Evolutionary conservation across 805 yeast genomes (phyloP), one percentile per base, ranked within the genome.

Genomic region (Monosporozyma siamensis): DNA sequence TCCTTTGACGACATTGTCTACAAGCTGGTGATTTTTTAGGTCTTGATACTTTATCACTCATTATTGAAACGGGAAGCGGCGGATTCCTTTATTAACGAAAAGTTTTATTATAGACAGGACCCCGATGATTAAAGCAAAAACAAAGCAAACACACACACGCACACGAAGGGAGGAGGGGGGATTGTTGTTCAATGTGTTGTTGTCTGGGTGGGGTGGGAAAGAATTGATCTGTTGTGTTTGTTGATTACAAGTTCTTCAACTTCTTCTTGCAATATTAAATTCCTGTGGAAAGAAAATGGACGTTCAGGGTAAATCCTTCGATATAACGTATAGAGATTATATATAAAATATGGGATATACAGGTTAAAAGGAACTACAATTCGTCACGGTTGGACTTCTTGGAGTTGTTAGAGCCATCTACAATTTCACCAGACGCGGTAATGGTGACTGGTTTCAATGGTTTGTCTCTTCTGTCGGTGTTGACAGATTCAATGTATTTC

Each of bases 381-480:
- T 32, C 23, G 12, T 32, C 18, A 12, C 25, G 32, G 11, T n/a
- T 8, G 24, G n/a, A 14, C 14, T 26, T 7, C 24, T 20, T 26
- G 32, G 39, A 12, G 17, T 14, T 18, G 10, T 35, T 23, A 8
- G 14, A 15, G 30, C 20, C 23, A 15, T 4, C 35, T 4, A 29
- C 27, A 20, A 31, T 17, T 27, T 31, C 42, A n/a, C 97, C 97
- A 50, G 84, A 69, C 47, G 76, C 77, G 39, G 70, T 72, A 53
- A 89, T 81, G 49, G 67, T 71, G 47, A 90, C 69, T 22, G 75
- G 77, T 53, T 73, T 74, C 43, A 63, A 65, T 43, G 98, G 98
- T 51, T 68, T 73, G 65, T 87, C 92, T 50, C 83, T 78, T 53
- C 72, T 67, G 46, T 69, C 66, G 20, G 94, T 87, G 66, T 78